Percentiles rank a stretch among this genome's conserved stretches.
phyloP scores from a whole-genome alignment of 2,329 filamentous ascomycete species.

The Ilyonectria mors-panacis region DNA sequence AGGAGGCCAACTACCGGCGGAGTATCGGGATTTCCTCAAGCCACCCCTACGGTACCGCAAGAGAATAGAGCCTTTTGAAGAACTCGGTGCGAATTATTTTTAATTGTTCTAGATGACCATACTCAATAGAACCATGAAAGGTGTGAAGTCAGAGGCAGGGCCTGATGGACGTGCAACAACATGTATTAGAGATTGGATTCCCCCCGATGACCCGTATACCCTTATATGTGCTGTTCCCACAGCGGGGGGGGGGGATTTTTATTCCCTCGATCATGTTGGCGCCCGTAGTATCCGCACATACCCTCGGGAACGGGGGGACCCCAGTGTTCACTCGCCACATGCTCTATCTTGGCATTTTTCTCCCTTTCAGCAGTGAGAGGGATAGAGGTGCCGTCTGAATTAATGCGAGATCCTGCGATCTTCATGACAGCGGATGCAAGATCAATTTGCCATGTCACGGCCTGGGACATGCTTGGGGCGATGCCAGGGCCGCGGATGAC shows the following conservation, averaged over 20 bases:
- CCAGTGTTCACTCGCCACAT: conserved; percentile 69
- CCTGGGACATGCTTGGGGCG: conserved; percentile 54
- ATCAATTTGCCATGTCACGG: conserved; percentile 67
- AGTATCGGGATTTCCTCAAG: too few relatives aligned
- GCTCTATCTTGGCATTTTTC: conserved; percentile 54
- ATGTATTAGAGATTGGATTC: conserved; percentile 69
- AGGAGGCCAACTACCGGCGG: too few relatives aligned
- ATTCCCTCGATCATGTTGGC: conserved; percentile 8
- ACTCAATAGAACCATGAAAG: too few relatives aligned
- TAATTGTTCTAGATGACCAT: too few relatives aligned
- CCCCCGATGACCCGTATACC: conserved; percentile 60
- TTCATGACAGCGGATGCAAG: conserved; percentile 68
- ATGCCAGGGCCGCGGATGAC: conserved; percentile 66
- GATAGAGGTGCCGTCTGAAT: conserved; percentile 68
- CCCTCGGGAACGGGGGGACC: conserved; percentile 55
- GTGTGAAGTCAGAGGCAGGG: too few relatives aligned
- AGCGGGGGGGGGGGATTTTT: background rate
- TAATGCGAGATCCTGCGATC: conserved; percentile 49
- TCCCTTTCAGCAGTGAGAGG: conserved; percentile 48
- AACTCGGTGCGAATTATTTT: too few relatives aligned
- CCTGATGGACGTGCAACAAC: conserved; percentile 56
- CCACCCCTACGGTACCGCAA: too few relatives aligned
- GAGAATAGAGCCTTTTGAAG: too few relatives aligned
- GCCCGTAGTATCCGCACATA: conserved; percentile 21
- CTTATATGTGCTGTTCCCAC: conserved; percentile 67